Base-by-base conservation (phyloP, 2,329 filamentous ascomycete genomes). In the Fusarium nygamai region DNA sequence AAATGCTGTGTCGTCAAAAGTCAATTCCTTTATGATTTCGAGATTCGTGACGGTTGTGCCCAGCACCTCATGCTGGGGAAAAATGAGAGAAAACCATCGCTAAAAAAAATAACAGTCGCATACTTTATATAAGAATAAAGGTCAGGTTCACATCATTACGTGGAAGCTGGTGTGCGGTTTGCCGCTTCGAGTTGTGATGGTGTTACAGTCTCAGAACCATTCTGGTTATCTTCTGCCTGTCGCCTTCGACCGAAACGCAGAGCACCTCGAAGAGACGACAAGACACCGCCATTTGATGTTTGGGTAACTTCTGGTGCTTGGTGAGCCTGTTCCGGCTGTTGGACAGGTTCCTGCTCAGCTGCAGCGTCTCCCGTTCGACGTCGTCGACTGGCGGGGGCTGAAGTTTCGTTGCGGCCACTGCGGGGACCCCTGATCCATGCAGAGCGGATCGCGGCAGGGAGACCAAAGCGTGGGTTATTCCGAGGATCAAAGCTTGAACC, bases 121-220 rank as follows among this genome's bases (percentile, higher is more conserved):
- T 72, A 72, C 69, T 77, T 70, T 70, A 77, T 71, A 39, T 64
- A 72, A 71, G 60, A 69, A 64, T 59, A 54, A 38, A 56, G 61
- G 54, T 39, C 44, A 67, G 43, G 59, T 64, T 54, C 63, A 38
- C 41, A 56, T 58, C 61, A 69, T 68, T 67, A 68, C 58, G 78
- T 58, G 33, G 74, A 58, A 64, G 64, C 51, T 9, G 75, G 51
- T 22, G 74, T 75, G 58, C 82, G 82, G 58, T 80, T 79, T 61
- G 84, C 86, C 31, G 86, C 82, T 78, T 88, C 86, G 17, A 88
- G 81, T 72, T 87, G 85, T 58, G 85, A 85, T 11, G 86, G 86
- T 17, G 86, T 87, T 34, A 83, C 79, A 14, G 66, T 61, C 27
- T 76, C 73, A 34, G 80, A 38, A 31, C 47, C 58, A 14, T 46